These are phyloP conservation scores for Cryphonectria nitschkei DNA, from an alignment of 2,329 filamentous ascomycete species.

Conservation along the genomic window DNA sequence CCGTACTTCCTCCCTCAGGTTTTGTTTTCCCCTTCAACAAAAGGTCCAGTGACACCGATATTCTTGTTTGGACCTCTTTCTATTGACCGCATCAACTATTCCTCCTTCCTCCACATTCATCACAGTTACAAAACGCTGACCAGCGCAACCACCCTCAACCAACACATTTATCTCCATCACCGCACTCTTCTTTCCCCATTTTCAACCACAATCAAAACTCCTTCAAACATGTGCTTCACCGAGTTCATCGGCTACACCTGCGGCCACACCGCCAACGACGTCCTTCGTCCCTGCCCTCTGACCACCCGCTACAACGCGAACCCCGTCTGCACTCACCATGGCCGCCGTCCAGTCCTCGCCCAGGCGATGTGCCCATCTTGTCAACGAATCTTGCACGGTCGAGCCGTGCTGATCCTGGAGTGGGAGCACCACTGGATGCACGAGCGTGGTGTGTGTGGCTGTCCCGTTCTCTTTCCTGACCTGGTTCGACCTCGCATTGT, in stretches of 20 bases:
- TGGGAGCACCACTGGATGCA: conserved; percentile 50
- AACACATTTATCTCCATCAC: background rate
- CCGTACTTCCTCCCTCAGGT: background rate
- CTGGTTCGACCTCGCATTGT: conserved; percentile 41
- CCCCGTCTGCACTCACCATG: conserved; percentile 40
- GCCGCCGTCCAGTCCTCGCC: conserved; percentile 38
- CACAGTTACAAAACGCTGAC: background rate
- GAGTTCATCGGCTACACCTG: conserved; percentile 52
- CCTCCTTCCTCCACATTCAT: background rate
- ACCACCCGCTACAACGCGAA: conserved; percentile 43
- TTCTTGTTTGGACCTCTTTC: background rate
- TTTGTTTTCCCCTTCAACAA: background rate
- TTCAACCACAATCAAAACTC: background rate
- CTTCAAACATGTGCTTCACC: conserved; percentile 49
- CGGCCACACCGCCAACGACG: conserved; percentile 48
- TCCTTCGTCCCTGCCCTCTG: conserved; percentile 48
- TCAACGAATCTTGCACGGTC: conserved; percentile 43
- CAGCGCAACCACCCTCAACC: background rate
- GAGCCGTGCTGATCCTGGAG: conserved; percentile 45
- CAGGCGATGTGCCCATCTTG: conserved; percentile 45
- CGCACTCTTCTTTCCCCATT: background rate
- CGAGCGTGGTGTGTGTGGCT: conserved; percentile 47
- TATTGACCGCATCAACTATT: background rate
- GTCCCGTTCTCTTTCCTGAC: conserved; percentile 43
- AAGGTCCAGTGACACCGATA: background rate